These are phyloP conservation scores for Pseudopithomyces maydicus DNA, from an alignment of 2,329 filamentous ascomycete species.

Conservation along the genomic window DNA sequence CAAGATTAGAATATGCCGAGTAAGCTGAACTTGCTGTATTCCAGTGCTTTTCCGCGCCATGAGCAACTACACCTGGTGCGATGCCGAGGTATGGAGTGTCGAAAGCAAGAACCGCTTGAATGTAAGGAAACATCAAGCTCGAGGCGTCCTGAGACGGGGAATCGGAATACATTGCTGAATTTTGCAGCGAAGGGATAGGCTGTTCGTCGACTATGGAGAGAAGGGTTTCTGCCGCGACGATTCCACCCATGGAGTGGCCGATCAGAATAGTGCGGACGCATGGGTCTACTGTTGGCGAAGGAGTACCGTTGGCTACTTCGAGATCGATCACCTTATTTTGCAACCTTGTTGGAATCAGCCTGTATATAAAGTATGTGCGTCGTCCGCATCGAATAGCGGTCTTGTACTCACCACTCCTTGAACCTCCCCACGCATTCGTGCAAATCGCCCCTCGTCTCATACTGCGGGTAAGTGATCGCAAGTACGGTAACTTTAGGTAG, in stretches of 20 bases:
- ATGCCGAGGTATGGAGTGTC: constrained; percentile 92
- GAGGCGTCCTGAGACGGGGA: constrained; percentile 52
- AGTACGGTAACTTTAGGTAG: constrained; percentile 72
- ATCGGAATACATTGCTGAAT: constrained; percentile 39
- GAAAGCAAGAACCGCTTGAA: constrained; percentile 88
- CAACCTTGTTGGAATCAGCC: constrained; percentile 60
- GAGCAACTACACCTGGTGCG: constrained; percentile 79
- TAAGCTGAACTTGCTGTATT: constrained; percentile 74
- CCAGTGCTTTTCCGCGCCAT: constrained; percentile 86
- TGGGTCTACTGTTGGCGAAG: constrained; percentile 84
- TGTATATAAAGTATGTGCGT: not conserved
- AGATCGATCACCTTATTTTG: constrained; percentile 92
- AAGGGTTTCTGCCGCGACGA: constrained; percentile 88
- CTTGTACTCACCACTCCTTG: constrained; percentile 68
- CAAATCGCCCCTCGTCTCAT: constrained; percentile 80
- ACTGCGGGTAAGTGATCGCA: constrained; percentile 76
- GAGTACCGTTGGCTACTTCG: constrained; percentile 79
- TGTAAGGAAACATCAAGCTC: constrained; percentile 87
- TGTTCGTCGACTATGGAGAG: constrained; percentile 71
- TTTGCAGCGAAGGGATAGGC: constrained; percentile 42
- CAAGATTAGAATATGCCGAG: constrained; percentile 67
- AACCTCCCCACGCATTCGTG: constrained; percentile 73
- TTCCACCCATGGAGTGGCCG: constrained; percentile 87
- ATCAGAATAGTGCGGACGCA: constrained; percentile 81
- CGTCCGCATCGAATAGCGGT: not conserved